Conservation (phyloP, 495 filamentous ascomycete species). For the Polyplosphaeria fusca region DNA sequence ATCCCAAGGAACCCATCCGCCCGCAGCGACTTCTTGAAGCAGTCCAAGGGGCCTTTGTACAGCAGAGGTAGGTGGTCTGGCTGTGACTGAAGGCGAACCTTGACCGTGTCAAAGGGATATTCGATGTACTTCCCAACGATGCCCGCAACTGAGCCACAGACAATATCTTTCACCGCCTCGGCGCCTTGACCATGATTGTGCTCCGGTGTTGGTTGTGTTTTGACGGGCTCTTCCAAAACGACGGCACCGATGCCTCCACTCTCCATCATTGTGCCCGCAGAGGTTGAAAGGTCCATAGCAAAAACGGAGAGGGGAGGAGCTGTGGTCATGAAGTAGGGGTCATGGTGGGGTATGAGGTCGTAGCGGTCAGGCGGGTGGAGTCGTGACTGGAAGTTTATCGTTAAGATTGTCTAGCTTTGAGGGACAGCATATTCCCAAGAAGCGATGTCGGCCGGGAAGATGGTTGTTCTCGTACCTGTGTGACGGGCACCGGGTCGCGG, state of each 20-base stretch:
- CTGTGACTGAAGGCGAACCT: constrained; percentile 80
- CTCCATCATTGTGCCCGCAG: constrained; percentile 13
- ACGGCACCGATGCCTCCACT: constrained; percentile 17
- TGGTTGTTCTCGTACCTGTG: too few relatives aligned
- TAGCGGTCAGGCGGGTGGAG: neutral
- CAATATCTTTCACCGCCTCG: constrained; percentile 41
- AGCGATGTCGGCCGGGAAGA: too few relatives aligned
- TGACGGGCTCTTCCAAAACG: too few relatives aligned
- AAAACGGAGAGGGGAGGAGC: neutral
- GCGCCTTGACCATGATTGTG: constrained; percentile 23
- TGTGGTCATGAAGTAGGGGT: neutral
- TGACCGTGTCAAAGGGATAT: constrained; percentile 98
- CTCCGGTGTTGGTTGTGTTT: too few relatives aligned
- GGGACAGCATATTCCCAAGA: too few relatives aligned
- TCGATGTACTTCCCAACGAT: constrained; percentile 94
- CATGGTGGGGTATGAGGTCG: neutral
- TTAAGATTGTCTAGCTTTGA: too few relatives aligned
- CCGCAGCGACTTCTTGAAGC: constrained; percentile 79
- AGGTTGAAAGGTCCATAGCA: constrained; percentile 15
- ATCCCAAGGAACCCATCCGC: constrained; percentile 72
- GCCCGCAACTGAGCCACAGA: constrained; percentile 60
- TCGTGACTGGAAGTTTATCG: too few relatives aligned
- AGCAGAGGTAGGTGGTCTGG: constrained; percentile 75
- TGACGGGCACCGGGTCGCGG: too few relatives aligned
- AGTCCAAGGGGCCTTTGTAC: constrained; percentile 87